Evolutionary conservation across 164 flowering plant species (phyloP).

Genomic region (Platanus orientalis): DNA sequence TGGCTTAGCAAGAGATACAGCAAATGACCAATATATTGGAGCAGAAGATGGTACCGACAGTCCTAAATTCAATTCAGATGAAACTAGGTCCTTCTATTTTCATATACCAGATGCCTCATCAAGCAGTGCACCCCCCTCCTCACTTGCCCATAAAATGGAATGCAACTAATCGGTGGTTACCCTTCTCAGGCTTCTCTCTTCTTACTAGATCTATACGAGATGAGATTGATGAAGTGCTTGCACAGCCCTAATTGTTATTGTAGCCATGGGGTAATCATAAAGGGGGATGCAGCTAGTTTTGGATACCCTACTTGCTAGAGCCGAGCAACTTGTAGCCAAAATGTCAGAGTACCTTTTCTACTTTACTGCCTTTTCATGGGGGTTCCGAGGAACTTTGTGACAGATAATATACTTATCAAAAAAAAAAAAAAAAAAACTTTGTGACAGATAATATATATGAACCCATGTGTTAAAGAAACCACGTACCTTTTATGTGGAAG

Average conservation of each 20-base stretch:
- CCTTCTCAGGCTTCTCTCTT: neutral
- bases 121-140: neutral
- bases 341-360: constrained; percentile 34
- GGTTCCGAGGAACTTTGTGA: constrained; percentile 6
- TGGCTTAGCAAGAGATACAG: neutral
- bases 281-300: constrained; percentile 32
- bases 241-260: constrained; percentile 11
- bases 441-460: neutral
- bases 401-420: too few species aligned
- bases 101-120: neutral
- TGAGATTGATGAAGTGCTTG: constrained; percentile 10
- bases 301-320: constrained; percentile 43
- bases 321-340: constrained; percentile 47
- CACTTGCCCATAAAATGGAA: neutral
- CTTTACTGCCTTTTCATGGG: constrained; percentile 17
- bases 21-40: neutral
- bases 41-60: neutral
- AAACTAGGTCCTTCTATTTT: too few species aligned
- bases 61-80: neutral
- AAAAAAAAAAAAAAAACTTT: too few species aligned
- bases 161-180: neutral
- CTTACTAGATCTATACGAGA: neutral
- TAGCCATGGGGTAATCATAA: constrained; percentile 30
- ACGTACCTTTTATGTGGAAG: neutral
- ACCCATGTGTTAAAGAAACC: neutral